Evolutionary conservation across 352 stramenopile species (phyloP).

Genomic region (Phytophthora syringae): DNA sequence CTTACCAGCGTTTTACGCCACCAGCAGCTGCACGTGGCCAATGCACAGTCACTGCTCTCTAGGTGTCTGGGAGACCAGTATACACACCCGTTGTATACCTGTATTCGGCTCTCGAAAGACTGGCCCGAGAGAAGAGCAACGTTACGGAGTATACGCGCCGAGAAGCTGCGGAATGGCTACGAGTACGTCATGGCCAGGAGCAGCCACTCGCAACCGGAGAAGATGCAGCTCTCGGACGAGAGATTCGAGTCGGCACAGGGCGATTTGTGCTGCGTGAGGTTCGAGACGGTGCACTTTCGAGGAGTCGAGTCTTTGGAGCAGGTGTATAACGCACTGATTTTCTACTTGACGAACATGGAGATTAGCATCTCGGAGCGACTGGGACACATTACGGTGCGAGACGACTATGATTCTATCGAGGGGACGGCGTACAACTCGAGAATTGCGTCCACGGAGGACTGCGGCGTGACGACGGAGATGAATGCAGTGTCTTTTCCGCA

Average conservation of each 20-base stretch:
- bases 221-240: conserved; percentile 39
- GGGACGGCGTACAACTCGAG: conserved; percentile 34
- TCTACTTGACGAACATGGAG: conserved; percentile 51
- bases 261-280: conserved; percentile 36
- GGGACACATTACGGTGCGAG: too few species aligned
- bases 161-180: conserved; percentile 33
- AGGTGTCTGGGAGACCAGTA: conserved; percentile 38
- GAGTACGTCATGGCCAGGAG: conserved; percentile 39
- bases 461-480: conserved; percentile 38
- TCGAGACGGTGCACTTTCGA: conserved; percentile 44
- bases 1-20: conserved; percentile 23
- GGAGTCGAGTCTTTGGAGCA: conserved; percentile 38
- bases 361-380: conserved; percentile 47
- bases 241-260: conserved; percentile 28
- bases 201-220: conserved; percentile 32
- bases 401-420: conserved; percentile 47
- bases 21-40: conserved; percentile 52
- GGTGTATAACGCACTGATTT: conserved; percentile 48
- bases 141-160: conserved; percentile 28
- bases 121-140: conserved; percentile 26
- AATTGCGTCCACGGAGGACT: conserved; percentile 29
- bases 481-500: conserved; percentile 39
- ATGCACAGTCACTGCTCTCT: conserved; percentile 43
- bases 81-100: conserved; percentile 27
- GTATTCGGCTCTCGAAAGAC: conserved; percentile 26